A percentile compares a stretch with the other conserved stretches of the same genome.
Evolutionary conservation across 768 basidiomycete species (phyloP).

Genomic region (Leccinum longicurvipes): DNA sequence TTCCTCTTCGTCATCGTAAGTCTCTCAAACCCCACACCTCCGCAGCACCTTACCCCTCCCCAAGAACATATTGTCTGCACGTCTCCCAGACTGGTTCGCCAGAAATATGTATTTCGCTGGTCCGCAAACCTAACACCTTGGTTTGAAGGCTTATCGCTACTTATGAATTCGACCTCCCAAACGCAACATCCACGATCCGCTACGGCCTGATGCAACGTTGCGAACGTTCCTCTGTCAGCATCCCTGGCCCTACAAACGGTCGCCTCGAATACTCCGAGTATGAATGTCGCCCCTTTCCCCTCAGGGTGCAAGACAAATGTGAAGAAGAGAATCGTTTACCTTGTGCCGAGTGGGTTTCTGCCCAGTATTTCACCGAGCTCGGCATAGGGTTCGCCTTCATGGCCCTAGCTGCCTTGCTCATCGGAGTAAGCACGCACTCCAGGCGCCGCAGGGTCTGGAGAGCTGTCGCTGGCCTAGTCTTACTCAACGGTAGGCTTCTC

Average conservation of each 20-base stretch:
- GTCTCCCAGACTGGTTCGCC: constrained; percentile 63
- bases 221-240: constrained; percentile 44
- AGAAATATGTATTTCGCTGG: constrained; percentile 15
- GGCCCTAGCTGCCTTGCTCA: constrained; percentile 53
- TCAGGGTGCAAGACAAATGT: constrained; percentile 43
- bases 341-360: constrained; percentile 70
- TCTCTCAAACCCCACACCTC: not conserved
- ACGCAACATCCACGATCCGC: constrained; percentile 45
- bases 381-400: constrained; percentile 61
- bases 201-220: constrained; percentile 63
- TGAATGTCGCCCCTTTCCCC: constrained; percentile 66
- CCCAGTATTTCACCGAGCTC: constrained; percentile 62
- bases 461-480: constrained; percentile 61
- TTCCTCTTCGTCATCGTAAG: constrained; percentile 52
- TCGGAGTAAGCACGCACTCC: constrained; percentile 72
- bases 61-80: constrained; percentile 57
- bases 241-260: constrained; percentile 45
- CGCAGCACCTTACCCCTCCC: not conserved
- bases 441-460: constrained; percentile 75
- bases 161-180: constrained; percentile 38
- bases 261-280: constrained; percentile 51
- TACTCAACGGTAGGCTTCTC: constrained; percentile 49
- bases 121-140: constrained; percentile 21
- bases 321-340: constrained; percentile 53
- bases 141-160: constrained; percentile 41